Percentiles rank a stretch among this genome's conserved stretches.
These are phyloP conservation scores for Calonectria pteridis DNA, from an alignment of 2,329 filamentous ascomycete species.

Conservation along the genomic window DNA sequence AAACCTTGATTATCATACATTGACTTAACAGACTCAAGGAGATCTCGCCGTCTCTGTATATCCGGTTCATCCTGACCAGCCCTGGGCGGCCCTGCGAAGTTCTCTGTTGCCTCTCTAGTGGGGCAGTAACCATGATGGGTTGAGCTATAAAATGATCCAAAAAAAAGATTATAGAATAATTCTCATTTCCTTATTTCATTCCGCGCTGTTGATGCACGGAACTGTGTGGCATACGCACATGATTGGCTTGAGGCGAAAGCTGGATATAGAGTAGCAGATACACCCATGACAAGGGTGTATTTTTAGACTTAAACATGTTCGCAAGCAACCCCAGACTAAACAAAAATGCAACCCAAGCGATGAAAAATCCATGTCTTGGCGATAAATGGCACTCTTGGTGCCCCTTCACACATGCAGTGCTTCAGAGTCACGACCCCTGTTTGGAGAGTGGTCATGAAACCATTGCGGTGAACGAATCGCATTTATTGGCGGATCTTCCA, in stretches of 20 bases:
- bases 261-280: not conserved
- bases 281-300: not conserved
- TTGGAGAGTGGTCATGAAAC: not conserved
- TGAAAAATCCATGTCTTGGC: not conserved
- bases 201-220: not conserved
- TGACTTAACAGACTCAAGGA: too few species aligned
- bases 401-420: not conserved
- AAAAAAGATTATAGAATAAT: too few species aligned
- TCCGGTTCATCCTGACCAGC: too few species aligned
- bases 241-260: not conserved
- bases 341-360: not conserved
- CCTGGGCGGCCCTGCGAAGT: too few species aligned
- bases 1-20: too few species aligned
- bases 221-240: not conserved
- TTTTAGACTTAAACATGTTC: not conserved
- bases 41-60: too few species aligned
- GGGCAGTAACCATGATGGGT: too few species aligned
- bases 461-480: not conserved
- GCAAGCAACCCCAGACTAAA: not conserved
- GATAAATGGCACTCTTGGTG: not conserved
- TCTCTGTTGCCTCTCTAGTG: too few species aligned
- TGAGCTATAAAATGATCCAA: too few species aligned
- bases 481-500: not conserved
- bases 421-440: not conserved
- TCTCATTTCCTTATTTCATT: not conserved